These are phyloP conservation scores for Pseudocercospora fijiensis DNA, from an alignment of 2,329 filamentous ascomycete species.

Conservation along the genomic window DNA sequence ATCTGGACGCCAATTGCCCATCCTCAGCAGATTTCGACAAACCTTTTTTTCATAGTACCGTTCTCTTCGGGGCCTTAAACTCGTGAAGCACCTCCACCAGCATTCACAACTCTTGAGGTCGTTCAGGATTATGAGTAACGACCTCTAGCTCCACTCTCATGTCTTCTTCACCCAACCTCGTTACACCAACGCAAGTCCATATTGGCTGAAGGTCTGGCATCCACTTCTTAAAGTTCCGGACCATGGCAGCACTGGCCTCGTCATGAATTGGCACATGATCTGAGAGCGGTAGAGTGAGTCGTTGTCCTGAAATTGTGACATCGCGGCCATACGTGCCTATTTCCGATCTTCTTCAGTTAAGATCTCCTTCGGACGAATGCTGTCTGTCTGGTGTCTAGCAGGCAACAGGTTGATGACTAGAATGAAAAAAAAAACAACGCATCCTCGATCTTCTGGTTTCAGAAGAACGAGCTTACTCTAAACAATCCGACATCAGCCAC, in stretches of 20 bases:
- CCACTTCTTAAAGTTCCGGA: constrained; percentile 51
- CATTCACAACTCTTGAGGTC: background rate
- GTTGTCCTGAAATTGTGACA: background rate
- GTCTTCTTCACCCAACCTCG: constrained; percentile 47
- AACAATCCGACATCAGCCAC: background rate
- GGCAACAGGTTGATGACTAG: background rate
- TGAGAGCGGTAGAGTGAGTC: background rate
- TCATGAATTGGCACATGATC: constrained; percentile 28
- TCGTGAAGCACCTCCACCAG: background rate
- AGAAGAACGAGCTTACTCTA: background rate
- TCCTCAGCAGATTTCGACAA: background rate
- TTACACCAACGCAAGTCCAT: constrained; percentile 57
- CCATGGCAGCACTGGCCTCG: constrained; percentile 43
- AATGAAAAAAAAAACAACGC: too few species aligned
- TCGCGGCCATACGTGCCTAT: background rate
- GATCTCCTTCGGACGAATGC: background rate
- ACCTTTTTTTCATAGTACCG: background rate
- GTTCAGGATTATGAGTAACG: constrained; percentile 23
- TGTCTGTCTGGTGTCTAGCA: background rate
- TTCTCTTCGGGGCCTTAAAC: background rate
- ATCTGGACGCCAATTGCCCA: background rate
- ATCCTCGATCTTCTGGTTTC: background rate
- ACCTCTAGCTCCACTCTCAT: constrained; percentile 64
- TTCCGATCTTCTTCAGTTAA: background rate
- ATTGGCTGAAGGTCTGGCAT: constrained; percentile 55